Evolutionary conservation across 75 land plant species (phyloP).

Genomic region (Pinus albicaulis): DNA sequence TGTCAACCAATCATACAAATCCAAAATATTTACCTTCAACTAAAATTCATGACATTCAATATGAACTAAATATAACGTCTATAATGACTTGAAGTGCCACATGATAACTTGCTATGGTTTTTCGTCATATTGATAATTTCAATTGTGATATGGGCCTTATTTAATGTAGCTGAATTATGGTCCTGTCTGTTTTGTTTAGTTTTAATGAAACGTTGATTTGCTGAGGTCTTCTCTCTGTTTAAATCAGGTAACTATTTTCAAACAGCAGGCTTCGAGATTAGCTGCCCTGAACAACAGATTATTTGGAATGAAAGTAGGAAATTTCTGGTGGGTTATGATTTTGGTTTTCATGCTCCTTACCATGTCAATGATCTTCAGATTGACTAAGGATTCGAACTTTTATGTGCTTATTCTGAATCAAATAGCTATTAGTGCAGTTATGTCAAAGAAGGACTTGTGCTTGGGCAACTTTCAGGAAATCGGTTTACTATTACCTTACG

Average conservation of each 20-base stretch:
- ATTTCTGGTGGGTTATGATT: slow-evolving; percentile 69
- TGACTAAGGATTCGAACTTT: neutral
- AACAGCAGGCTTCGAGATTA: slow-evolving; percentile 70
- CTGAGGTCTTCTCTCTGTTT: slow-evolving; percentile 1
- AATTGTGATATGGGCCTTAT: neutral
- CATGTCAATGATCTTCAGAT: neutral
- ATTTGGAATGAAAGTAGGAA: slow-evolving; percentile 87
- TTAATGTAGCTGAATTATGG: neutral
- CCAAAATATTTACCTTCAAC: too few relatives aligned
- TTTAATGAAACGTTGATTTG: neutral
- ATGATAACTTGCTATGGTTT: neutral
- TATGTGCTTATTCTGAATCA: neutral
- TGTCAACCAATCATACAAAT: too few relatives aligned
- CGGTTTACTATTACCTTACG: slow-evolving; percentile 84
- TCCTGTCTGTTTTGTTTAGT: neutral
- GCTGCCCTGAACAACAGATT: slow-evolving; percentile 82
- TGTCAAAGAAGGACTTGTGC: slow-evolving; percentile 77
- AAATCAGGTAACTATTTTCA: slow-evolving; percentile 85
- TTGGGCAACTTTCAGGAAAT: slow-evolving; percentile 89
- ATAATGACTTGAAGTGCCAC: neutral
- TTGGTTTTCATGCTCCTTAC: slow-evolving; percentile 1
- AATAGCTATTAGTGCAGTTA: slow-evolving; percentile 47
- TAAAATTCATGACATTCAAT: too few relatives aligned
- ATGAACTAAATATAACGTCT: neutral
- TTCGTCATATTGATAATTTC: neutral